A percentile compares a stretch with the other conserved stretches of the same genome.
phyloP scores from a whole-genome alignment of 495 filamentous ascomycete species.

The Aspergillus baeticus region DNA sequence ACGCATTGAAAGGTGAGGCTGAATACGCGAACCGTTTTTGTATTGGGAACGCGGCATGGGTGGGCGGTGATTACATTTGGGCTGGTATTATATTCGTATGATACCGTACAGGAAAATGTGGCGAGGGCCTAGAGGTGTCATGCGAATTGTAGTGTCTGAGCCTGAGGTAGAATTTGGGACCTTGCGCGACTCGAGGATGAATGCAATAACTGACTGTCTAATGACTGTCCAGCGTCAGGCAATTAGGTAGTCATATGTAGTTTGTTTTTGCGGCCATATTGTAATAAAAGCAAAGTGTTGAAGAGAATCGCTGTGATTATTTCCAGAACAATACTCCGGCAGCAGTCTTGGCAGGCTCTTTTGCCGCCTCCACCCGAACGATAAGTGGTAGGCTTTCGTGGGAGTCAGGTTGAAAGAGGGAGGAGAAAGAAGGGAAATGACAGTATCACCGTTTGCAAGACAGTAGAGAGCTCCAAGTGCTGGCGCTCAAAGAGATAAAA shows the following conservation, averaged over 20 bases:
- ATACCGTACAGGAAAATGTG: neutral
- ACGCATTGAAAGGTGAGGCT: neutral
- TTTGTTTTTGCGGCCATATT: neutral
- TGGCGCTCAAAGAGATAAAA: neutral
- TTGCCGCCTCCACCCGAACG: slow-evolving; percentile 19
- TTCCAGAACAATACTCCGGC: slow-evolving; percentile 12
- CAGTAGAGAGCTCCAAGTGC: neutral
- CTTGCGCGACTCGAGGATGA: neutral
- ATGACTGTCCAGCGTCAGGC: too few relatives aligned
- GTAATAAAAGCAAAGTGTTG: neutral
- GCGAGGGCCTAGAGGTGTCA: neutral
- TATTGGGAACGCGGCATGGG: slow-evolving; percentile 2
- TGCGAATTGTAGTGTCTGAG: neutral
- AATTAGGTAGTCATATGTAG: neutral
- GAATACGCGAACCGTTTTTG: slow-evolving; percentile 4
- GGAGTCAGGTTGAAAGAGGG: neutral
- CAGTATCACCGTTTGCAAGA: neutral
- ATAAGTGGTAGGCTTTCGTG: neutral
- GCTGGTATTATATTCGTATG: neutral
- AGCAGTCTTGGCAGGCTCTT: slow-evolving; percentile 13
- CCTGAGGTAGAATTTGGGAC: neutral
- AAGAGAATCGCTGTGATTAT: neutral
- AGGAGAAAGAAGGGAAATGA: neutral
- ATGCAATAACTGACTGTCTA: too few relatives aligned
- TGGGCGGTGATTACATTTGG: neutral